Base-by-base conservation (phyloP, 202 grass and related monocot species). In the Digitaria exilis region DNA sequence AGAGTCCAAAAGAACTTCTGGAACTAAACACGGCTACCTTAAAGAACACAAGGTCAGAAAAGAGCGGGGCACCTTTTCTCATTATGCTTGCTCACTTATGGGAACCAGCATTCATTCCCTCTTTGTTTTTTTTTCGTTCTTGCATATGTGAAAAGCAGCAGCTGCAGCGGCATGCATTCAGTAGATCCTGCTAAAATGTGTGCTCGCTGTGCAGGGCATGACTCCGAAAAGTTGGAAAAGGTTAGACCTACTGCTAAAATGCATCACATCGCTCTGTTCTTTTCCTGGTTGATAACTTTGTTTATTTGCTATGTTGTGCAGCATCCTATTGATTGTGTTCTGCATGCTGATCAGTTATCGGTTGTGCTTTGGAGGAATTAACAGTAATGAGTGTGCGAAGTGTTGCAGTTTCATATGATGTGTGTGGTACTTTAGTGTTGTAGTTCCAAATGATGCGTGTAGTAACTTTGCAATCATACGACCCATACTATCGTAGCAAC, bases 11-110 rank as follows among this genome's bases (percentile, higher is more conserved):
- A n/a, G n/a, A n/a, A n/a, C n/a, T n/a, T n/a, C n/a, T n/a, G n/a
- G n/a, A n/a, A n/a, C n/a, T n/a, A n/a, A n/a, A n/a, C n/a, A n/a
- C n/a, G n/a, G n/a, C n/a, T n/a, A 45, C 22, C 75, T 61, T 44
- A 73, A 80, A 65, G 43, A 52, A 61, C 30, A 70, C 54, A 61
- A n/a, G 22, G 65, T 13, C 18, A n/a, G 43, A 65, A 18, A 43
- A 79, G 44, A 54, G 6, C 16, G 17, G 3, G 34, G 17, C 11
- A 64, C 24, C 13, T 7, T 43, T 29, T 85, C 16, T 54, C 56
- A 79, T 72, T 49, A 79, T 63, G 55, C 54, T 85, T 85, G 32
- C 52, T 28, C 41, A 15, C 51, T 60, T 77, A 49, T 34, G 49
- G 73, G 39, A 84, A 70, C 64, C 54, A 48, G 21, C 64, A 39